Evolutionary conservation across 2,329 filamentous ascomycete species (phyloP).

Genomic region (Aspergillus novoparasiticus): DNA sequence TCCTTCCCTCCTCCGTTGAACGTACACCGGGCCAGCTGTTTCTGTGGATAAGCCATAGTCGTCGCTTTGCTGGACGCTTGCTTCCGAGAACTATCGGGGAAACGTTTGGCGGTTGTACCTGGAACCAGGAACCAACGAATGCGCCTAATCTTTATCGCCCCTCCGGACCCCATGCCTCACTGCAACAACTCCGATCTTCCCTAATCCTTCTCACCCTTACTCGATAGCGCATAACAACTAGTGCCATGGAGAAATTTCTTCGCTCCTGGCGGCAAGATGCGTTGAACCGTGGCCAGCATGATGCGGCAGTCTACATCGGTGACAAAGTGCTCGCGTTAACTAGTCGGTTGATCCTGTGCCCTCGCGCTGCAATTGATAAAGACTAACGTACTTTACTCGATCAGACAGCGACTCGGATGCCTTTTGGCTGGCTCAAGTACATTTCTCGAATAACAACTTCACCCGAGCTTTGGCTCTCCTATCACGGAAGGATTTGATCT

Average conservation of each 20-base stretch:
- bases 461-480: constrained; percentile 87
- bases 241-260: constrained; percentile 83
- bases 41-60: background rate
- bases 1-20: background rate
- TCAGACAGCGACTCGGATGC: constrained; percentile 90
- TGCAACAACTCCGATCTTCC: background rate
- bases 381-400: background rate
- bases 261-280: constrained; percentile 95
- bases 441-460: constrained; percentile 94
- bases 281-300: constrained; percentile 92
- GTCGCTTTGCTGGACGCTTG: background rate
- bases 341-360: constrained; percentile 58
- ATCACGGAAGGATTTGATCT: constrained; percentile 77
- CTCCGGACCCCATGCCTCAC: constrained; percentile 2
- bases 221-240: background rate
- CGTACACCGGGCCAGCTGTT: background rate
- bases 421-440: constrained; percentile 97
- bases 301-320: constrained; percentile 93
- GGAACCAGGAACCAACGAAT: background rate
- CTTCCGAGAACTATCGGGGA: background rate
- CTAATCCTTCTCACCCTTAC: background rate
- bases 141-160: background rate
- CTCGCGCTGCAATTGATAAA: background rate
- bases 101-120: background rate
- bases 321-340: constrained; percentile 96